Base-by-base conservation (phyloP, 2,329 filamentous ascomycete genomes). In the Apiospora aurea region DNA sequence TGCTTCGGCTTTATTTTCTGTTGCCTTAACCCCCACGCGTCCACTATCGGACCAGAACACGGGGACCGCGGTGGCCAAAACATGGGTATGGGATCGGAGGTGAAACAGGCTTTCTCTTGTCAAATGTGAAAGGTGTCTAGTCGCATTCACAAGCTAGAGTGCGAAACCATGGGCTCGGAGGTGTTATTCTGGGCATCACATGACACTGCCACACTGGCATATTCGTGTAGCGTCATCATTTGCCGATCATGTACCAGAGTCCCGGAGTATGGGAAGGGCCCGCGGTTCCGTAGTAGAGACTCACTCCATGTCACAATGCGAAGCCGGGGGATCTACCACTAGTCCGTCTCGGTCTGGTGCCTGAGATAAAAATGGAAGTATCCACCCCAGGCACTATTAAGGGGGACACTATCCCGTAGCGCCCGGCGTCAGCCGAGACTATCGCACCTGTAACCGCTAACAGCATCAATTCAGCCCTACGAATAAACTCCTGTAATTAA, bases 311-410 rank as follows among this genome's bases (percentile, higher is more conserved):
- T 38, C 16, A 34, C 18, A 21, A 61, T 38, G 2, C 21, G 24
- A 61, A 38, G 29, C 53, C 34, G 53, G 53, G 53, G 53, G 53
- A 61, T 61, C 53, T 61, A 34, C 53, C 34, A 29, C 51, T 57
- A 34, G 26, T 18, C 53, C 21, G 18, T 38, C 53, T 18, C 29
- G 53, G 53, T 38, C 53, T 29, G 53, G 53, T 34, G 53, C 53
- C 7, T 38, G 53, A 61, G 18, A 34, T 61, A 61, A 4, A 61
- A 38, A 7, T 21, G 5, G 16, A 4, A 4, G 16, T 11, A 38
- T n/a, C 53, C 53, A 61, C 53, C 38, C 34, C 16, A 21, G 1
- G 16, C 53, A 61, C 4, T 61, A 61, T 61, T 61, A 61, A 61
- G 53, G 53, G 29, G 53, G 53, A 4, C 13, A 38, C 53, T 61